phyloP scores from a whole-genome alignment of 768 basidiomycete genomes.

The Fistulinella prunicolor region DNA sequence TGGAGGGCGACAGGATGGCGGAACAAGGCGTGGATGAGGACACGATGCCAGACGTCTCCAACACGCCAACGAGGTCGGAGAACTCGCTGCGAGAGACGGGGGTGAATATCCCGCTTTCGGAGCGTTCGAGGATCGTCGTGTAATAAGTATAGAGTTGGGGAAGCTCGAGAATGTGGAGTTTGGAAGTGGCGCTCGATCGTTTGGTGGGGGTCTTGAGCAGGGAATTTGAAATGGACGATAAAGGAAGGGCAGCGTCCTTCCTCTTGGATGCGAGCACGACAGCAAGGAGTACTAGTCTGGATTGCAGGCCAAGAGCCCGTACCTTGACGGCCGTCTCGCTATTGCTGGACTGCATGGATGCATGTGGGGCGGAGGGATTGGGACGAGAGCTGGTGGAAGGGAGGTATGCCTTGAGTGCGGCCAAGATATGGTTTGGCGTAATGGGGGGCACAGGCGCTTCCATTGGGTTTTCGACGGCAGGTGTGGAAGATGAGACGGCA shows the following conservation, averaged over 20 bases:
- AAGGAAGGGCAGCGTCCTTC: conserved; percentile 51
- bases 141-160: conserved; percentile 67
- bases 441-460: conserved; percentile 42
- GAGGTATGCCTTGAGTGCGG: conserved; percentile 71
- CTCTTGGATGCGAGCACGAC: conserved; percentile 65
- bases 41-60: conserved; percentile 73
- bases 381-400: conserved; percentile 35
- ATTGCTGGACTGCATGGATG: conserved; percentile 29
- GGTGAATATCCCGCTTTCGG: conserved; percentile 52
- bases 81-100: conserved; percentile 77
- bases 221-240: conserved; percentile 39
- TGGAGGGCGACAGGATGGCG: conserved; percentile 38
- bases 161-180: conserved; percentile 48
- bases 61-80: conserved; percentile 61
- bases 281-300: conserved; percentile 64
- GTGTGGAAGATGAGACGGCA: conserved; percentile 38
- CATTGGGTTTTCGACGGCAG: conserved; percentile 24
- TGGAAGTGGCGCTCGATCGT: conserved; percentile 41
- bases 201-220: conserved; percentile 47
- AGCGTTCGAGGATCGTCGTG: conserved; percentile 51
- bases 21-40: conserved; percentile 34
- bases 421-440: conserved; percentile 65
- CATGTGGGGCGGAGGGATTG: conserved; percentile 15
- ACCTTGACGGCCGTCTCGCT: conserved; percentile 69
- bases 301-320: conserved; percentile 67